Evolutionary conservation across 2,329 filamentous ascomycete genomes (phyloP).

Genomic region (Aspergillus ochraceus): DNA sequence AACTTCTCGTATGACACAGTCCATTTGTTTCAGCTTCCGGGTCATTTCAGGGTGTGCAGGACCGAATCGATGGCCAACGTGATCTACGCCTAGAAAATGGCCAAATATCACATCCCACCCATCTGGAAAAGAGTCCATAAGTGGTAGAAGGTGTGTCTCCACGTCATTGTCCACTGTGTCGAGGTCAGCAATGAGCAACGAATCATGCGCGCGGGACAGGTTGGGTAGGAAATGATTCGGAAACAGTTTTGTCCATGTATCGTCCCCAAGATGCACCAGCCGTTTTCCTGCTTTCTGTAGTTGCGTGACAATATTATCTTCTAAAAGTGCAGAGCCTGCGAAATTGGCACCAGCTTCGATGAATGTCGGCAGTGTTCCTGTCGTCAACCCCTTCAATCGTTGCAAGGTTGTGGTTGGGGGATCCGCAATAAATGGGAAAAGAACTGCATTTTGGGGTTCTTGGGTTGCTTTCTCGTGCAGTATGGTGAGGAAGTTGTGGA

Average conservation of each 20-base stretch:
- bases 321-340: conserved; percentile 87
- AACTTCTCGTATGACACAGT: conserved; percentile 71
- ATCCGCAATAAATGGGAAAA: conserved; percentile 93
- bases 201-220: conserved; percentile 85
- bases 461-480: conserved; percentile 76
- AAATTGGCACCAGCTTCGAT: conserved; percentile 93
- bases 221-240: conserved; percentile 84
- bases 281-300: conserved; percentile 65
- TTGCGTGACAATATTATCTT: conserved; percentile 74
- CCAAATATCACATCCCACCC: not conserved
- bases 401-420: conserved; percentile 91
- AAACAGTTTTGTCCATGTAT: conserved; percentile 92
- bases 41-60: conserved; percentile 89
- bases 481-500: conserved; percentile 83
- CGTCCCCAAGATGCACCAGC: conserved; percentile 88
- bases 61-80: conserved; percentile 92
- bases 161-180: conserved; percentile 96
- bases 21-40: conserved; percentile 87
- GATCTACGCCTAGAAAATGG: conserved; percentile 78
- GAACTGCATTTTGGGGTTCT: conserved; percentile 76
- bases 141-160: conserved; percentile 75
- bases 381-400: conserved; percentile 90
- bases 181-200: conserved; percentile 96
- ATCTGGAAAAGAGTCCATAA: conserved; percentile 79
- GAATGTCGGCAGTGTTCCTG: conserved; percentile 90